phyloP scores from a whole-genome alignment of 345 rosid species.

The Aquilaria yunnanensis region DNA sequence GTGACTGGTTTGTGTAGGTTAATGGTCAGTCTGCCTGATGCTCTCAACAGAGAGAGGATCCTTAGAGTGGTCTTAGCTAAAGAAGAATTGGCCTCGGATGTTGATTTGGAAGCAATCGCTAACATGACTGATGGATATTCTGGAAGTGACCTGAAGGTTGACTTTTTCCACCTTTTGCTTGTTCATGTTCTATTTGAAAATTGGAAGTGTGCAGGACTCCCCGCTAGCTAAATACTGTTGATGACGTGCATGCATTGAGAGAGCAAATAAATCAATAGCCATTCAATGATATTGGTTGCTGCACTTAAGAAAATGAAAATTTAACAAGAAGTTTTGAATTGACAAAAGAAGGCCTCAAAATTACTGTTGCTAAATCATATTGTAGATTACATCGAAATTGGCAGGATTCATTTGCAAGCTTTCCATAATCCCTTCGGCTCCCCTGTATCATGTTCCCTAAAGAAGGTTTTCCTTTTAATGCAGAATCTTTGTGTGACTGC shows the following conservation, averaged over 20 bases:
- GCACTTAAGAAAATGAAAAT: too few relatives aligned
- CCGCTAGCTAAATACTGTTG: neutral
- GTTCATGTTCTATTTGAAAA: neutral
- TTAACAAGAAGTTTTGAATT: too few relatives aligned
- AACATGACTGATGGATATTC: slow-evolving; percentile 94
- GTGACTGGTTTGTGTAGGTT: slow-evolving; percentile 42
- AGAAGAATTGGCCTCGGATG: slow-evolving; percentile 72
- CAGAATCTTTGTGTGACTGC: slow-evolving; percentile 96
- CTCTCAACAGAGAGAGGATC: slow-evolving; percentile 73
- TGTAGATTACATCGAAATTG: neutral
- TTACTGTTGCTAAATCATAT: neutral
- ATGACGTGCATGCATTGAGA: too few relatives aligned
- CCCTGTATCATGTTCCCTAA: neutral
- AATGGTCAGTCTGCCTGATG: slow-evolving; percentile 96
- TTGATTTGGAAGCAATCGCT: slow-evolving; percentile 79
- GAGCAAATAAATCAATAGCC: too few relatives aligned
- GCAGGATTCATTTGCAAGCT: neutral
- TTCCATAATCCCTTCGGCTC: neutral
- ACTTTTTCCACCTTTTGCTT: neutral
- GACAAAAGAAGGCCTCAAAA: neutral
- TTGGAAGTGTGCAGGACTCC: neutral
- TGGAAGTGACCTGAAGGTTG: slow-evolving; percentile 95
- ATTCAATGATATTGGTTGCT: too few relatives aligned
- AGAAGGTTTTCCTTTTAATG: slow-evolving; percentile 14
- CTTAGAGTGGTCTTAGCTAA: slow-evolving; percentile 78